Evolutionary conservation across 2,329 filamentous ascomycete species (phyloP).

Genomic region (Neonectria sp.): DNA sequence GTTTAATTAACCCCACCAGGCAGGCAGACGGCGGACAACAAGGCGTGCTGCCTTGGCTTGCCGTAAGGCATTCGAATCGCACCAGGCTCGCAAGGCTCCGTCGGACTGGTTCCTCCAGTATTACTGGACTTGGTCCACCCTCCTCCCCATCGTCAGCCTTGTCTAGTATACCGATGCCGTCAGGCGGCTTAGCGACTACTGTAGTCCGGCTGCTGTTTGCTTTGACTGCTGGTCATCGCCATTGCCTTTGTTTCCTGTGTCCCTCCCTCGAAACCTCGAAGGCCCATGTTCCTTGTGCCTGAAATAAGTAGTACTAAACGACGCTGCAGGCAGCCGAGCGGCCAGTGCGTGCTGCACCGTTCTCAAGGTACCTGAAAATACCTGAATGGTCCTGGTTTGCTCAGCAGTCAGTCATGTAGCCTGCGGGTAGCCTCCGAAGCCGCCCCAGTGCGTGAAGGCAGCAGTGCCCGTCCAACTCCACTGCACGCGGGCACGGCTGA

Average conservation of each 20-base stretch:
- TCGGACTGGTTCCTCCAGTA: too few relatives aligned
- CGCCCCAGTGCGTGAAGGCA: conserved; percentile 35
- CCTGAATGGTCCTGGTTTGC: not conserved
- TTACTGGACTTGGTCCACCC: too few relatives aligned
- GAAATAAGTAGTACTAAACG: not conserved
- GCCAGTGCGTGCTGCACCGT: not conserved
- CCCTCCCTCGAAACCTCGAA: not conserved
- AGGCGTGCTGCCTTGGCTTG: too few relatives aligned
- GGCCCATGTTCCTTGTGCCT: not conserved
- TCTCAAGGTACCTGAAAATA: not conserved
- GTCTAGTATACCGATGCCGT: too few relatives aligned
- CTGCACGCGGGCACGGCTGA: not conserved
- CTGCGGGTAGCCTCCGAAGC: not conserved
- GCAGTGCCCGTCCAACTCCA: conserved; percentile 34
- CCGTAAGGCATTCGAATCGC: too few relatives aligned
- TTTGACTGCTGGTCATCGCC: not conserved
- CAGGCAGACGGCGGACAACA: not conserved
- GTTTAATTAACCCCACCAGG: not conserved
- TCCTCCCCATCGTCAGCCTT: too few relatives aligned
- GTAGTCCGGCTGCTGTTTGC: not conserved
- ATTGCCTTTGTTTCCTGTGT: not conserved
- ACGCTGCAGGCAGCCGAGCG: not conserved
- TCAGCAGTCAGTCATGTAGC: not conserved
- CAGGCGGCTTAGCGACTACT: too few relatives aligned
- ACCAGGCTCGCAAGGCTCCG: too few relatives aligned